Conservation (phyloP, 371 early-diverging fungal genomes). For the Actinomucor elegans region DNA sequence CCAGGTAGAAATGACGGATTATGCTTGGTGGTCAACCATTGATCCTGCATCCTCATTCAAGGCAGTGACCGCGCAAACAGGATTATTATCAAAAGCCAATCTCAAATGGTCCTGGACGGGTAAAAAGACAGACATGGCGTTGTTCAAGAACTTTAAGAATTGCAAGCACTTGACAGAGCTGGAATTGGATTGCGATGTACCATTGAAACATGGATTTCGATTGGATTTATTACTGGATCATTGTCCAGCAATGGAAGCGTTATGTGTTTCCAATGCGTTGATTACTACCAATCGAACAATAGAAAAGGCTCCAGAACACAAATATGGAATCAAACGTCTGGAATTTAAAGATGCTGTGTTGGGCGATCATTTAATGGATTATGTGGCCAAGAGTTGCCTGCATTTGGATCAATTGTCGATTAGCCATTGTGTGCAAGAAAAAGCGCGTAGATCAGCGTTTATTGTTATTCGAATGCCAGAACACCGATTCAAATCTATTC, state of each 20-base stretch:
- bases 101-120: conserved; percentile 28
- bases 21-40: conserved; percentile 27
- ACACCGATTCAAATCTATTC: conserved; percentile 17
- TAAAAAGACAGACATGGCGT: conserved; percentile 19
- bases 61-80: conserved; percentile 14
- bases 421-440: conserved; percentile 17
- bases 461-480: conserved; percentile 28
- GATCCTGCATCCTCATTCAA: conserved; percentile 23
- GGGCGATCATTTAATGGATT: conserved; percentile 27
- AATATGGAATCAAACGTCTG: conserved; percentile 1
- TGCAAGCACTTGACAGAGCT: conserved; percentile 20
- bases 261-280: conserved; percentile 10
- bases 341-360: conserved; percentile 10
- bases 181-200: conserved; percentile 21
- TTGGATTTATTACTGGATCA: conserved; percentile 21
- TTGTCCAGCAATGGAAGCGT: conserved; percentile 8
- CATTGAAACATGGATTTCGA: conserved; percentile 20
- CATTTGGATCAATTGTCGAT: conserved; percentile 10
- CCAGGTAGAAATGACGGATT: conserved; percentile 20
- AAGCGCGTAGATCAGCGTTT: conserved; percentile 19
- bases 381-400: conserved; percentile 14
- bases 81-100: conserved; percentile 13
- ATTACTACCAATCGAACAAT: conserved; percentile 10
- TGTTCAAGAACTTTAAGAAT: conserved; percentile 15
- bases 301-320: conserved; percentile 1